phyloP scores from a whole-genome alignment of 2,329 filamentous ascomycete species.

The Aspergillus pseudoglaucus region DNA sequence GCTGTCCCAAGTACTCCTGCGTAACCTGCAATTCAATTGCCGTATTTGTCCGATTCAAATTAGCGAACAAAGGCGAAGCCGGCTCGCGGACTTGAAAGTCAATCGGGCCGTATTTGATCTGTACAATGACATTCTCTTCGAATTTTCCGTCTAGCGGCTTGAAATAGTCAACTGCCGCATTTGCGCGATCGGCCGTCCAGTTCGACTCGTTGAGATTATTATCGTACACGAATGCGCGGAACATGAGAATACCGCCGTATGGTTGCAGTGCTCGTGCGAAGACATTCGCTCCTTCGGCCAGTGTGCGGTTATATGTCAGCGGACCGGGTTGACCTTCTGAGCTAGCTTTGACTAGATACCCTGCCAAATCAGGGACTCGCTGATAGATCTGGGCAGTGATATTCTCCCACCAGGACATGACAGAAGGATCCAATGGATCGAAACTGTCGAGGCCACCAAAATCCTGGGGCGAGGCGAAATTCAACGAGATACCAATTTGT shows the following conservation, averaged over 20 bases:
- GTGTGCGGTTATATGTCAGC: slow-evolving; percentile 61
- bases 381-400: slow-evolving; percentile 55
- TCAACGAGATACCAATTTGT: background rate
- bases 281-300: slow-evolving; percentile 62
- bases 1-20: slow-evolving; percentile 67
- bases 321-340: slow-evolving; percentile 67
- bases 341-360: slow-evolving; percentile 65
- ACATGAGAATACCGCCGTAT: slow-evolving; percentile 60
- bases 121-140: slow-evolving; percentile 63
- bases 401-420: slow-evolving; percentile 32
- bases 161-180: slow-evolving; percentile 64
- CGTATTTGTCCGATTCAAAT: slow-evolving; percentile 41
- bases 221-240: slow-evolving; percentile 67
- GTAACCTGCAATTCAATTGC: slow-evolving; percentile 62
- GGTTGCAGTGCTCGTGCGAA: slow-evolving; percentile 56
- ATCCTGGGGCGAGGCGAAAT: background rate
- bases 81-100: slow-evolving; percentile 69
- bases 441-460: background rate
- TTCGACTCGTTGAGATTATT: slow-evolving; percentile 49
- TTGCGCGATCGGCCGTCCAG: slow-evolving; percentile 63
- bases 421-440: background rate
- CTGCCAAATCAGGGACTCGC: slow-evolving; percentile 59
- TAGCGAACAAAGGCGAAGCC: slow-evolving; percentile 57
- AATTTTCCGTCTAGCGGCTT: slow-evolving; percentile 58
- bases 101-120: slow-evolving; percentile 69